These are phyloP conservation scores for Penicillium rolfsii DNA, from an alignment of 2,329 filamentous ascomycete species.

Conservation along the genomic window DNA sequence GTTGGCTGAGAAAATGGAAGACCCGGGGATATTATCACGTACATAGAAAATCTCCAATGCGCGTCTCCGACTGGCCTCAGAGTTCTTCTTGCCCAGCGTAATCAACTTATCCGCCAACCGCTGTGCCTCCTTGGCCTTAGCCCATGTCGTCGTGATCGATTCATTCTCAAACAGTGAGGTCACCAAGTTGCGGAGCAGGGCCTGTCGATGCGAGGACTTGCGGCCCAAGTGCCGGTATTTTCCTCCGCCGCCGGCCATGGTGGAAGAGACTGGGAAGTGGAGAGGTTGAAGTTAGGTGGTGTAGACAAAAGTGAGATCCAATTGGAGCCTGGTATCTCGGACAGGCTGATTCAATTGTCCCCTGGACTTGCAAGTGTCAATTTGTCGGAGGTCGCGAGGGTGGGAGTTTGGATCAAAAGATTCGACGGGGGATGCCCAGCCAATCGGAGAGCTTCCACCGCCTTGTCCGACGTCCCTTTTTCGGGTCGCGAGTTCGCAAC, in stretches of 20 bases:
- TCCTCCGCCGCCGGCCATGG: conserved; percentile 82
- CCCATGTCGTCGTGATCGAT: conserved; percentile 91
- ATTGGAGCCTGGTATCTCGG: conserved; percentile 2
- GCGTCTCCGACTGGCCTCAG: conserved; percentile 73
- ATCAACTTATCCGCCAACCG: conserved; percentile 91
- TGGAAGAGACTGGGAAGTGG: conserved; percentile 19
- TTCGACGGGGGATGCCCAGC: conserved; percentile 34
- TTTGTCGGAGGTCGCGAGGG: conserved; percentile 6
- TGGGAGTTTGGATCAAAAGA: conserved; percentile 33
- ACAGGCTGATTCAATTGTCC: conserved; percentile 3
- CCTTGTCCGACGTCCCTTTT: conserved; percentile 28
- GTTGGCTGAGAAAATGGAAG: background rate
- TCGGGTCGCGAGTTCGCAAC: conserved; percentile 1
- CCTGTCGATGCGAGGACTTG: conserved; percentile 82
- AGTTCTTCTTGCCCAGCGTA: conserved; percentile 90
- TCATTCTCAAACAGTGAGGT: conserved; percentile 93
- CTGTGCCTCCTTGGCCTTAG: conserved; percentile 97
- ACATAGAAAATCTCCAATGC: conserved; percentile 87
- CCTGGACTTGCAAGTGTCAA: background rate
- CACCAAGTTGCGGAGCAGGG: conserved; percentile 91
- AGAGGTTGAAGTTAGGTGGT: background rate
- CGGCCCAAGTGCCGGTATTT: conserved; percentile 91
- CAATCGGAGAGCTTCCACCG: conserved; percentile 41
- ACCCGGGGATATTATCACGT: conserved; percentile 44
- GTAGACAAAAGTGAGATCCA: background rate